phyloP scores from a whole-genome alignment of 2,329 filamentous ascomycete genomes.

The Fusarium longipes region DNA sequence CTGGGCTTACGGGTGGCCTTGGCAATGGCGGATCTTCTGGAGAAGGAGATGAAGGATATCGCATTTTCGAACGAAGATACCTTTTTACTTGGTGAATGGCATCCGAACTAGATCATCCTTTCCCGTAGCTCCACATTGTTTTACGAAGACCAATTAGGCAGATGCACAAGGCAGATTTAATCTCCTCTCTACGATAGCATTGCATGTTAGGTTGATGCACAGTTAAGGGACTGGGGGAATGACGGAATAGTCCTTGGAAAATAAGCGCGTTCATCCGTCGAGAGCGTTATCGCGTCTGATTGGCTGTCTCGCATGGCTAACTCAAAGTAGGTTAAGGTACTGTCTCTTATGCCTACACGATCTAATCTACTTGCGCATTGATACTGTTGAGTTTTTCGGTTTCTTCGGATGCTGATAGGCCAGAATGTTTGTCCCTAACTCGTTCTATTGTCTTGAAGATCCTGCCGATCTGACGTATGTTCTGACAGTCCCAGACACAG shows the following conservation, averaged over 20 bases:
- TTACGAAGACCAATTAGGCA: too few species aligned
- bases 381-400: not conserved
- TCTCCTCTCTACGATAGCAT: too few species aligned
- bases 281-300: not conserved
- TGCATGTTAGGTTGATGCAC: too few species aligned
- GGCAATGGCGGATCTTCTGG: conserved; percentile 34
- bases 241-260: not conserved
- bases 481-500: too few species aligned
- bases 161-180: too few species aligned
- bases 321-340: not conserved
- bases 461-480: too few species aligned
- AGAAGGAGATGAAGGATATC: conserved; percentile 13
- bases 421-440: too few species aligned
- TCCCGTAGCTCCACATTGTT: too few species aligned
- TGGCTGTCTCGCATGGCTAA: conserved; percentile 15
- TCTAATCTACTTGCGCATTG: not conserved
- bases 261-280: not conserved
- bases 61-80: conserved; percentile 37
- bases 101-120: conserved; percentile 11
- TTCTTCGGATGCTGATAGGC: not conserved
- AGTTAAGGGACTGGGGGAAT: not conserved
- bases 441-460: too few species aligned
- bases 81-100: conserved; percentile 32
- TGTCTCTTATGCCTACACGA: not conserved
- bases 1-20: conserved; percentile 39